Percentiles rank a stretch among this genome's conserved stretches.
These are phyloP conservation scores for Astrothelium subdiscretum DNA, from an alignment of 495 filamentous ascomycete species.

Conservation along the genomic window DNA sequence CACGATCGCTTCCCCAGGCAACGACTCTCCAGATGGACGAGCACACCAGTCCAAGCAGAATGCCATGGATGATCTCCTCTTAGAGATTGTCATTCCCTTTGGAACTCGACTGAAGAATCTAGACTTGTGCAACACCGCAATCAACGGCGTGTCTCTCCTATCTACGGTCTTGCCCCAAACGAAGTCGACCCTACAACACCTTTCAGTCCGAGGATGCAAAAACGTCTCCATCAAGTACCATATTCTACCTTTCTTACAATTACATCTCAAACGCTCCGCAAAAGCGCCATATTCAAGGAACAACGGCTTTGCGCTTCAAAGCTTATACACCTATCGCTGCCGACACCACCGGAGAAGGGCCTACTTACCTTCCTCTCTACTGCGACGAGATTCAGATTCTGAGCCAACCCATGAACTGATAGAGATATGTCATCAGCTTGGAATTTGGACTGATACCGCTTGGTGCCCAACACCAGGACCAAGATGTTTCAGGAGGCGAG, in stretches of 20 bases:
- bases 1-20: constrained; percentile 16
- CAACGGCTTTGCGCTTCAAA: constrained; percentile 43
- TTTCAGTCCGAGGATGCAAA: constrained; percentile 53
- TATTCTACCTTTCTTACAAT: constrained; percentile 43
- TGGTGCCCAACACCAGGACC: constrained; percentile 53
- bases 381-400: constrained; percentile 48
- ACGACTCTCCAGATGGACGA: constrained; percentile 23
- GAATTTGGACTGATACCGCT: constrained; percentile 53
- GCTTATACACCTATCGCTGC: constrained; percentile 50
- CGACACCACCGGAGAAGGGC: constrained; percentile 49
- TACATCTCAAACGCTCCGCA: constrained; percentile 14
- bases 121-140: constrained; percentile 51
- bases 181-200: constrained; percentile 42
- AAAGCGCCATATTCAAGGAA: constrained; percentile 32
- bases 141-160: constrained; percentile 44
- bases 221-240: constrained; percentile 57
- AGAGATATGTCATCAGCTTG: constrained; percentile 47
- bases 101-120: constrained; percentile 44
- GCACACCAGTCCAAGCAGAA: constrained; percentile 44
- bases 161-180: constrained; percentile 42
- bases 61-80: constrained; percentile 45
- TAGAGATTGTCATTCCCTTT: constrained; percentile 43
- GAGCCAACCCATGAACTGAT: constrained; percentile 53
- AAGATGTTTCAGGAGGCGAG: constrained; percentile 44
- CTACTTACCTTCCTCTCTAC: constrained; percentile 44